These are phyloP conservation scores for Mycena galopus DNA, from an alignment of 768 basidiomycete genomes.

Conservation along the genomic window DNA sequence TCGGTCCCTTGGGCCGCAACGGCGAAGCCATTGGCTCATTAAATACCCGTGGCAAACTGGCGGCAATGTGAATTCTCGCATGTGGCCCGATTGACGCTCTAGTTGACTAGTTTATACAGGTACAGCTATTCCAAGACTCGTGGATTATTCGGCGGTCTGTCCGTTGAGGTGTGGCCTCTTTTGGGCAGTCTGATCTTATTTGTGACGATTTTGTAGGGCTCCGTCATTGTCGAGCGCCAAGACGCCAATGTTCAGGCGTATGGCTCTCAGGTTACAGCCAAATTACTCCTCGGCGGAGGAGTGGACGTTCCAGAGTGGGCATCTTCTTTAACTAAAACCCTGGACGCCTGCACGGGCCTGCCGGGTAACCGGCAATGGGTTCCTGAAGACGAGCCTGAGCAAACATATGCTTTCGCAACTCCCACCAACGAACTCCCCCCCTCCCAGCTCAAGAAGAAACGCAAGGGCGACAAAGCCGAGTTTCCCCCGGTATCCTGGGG, in stretches of 20 bases:
- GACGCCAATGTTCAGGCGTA: conserved; percentile 94
- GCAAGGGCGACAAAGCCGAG: conserved; percentile 50
- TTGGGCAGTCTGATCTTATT: not conserved
- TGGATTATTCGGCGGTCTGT: conserved; percentile 94
- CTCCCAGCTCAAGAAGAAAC: conserved; percentile 62
- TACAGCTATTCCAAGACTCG: conserved; percentile 94
- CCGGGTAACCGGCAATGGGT: conserved; percentile 81
- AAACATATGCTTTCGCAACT: conserved; percentile 71
- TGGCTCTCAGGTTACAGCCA: conserved; percentile 75
- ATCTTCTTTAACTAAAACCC: conserved; percentile 74
- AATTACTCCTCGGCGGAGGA: conserved; percentile 83
- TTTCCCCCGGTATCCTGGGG: conserved; percentile 82
- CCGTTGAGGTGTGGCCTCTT: conserved; percentile 61
- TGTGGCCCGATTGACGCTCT: not conserved
- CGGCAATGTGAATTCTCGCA: conserved; percentile 78
- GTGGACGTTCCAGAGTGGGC: conserved; percentile 87
- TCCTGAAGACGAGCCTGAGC: conserved; percentile 57
- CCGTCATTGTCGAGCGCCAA: conserved; percentile 92
- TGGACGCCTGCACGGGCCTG: conserved; percentile 79
- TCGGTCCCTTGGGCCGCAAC: conserved; percentile 94
- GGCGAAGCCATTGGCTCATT: conserved; percentile 91
- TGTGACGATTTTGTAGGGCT: conserved; percentile 57
- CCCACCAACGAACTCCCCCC: conserved; percentile 51
- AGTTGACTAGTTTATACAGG: conserved; percentile 54
- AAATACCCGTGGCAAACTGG: conserved; percentile 87